Conservation (phyloP, 441 rosid genomes). For the Daphne laureola region DNA sequence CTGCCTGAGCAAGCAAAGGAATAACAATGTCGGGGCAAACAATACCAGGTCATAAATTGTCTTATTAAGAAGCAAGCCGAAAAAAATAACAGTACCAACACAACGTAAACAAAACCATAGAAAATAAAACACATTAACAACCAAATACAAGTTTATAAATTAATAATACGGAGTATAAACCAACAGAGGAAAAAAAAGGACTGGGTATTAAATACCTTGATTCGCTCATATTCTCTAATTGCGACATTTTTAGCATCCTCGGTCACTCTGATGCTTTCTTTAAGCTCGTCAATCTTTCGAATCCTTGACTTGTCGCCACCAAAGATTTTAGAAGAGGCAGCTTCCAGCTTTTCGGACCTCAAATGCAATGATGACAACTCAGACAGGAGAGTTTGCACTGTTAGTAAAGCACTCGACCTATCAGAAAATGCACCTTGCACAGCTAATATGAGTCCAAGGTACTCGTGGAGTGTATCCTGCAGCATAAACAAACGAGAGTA, state of each 20-base stretch:
- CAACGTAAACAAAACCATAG: neutral
- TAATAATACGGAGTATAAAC: neutral
- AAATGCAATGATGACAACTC: slow-evolving; percentile 57
- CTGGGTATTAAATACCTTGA: slow-evolving; percentile 46
- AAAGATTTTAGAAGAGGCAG: slow-evolving; percentile 81
- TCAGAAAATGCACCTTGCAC: slow-evolving; percentile 83
- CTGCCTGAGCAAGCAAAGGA: no score
- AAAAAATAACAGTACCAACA: neutral
- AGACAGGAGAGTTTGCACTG: slow-evolving; percentile 81
- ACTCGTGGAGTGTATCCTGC: slow-evolving; percentile 83
- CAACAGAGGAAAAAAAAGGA: neutral
- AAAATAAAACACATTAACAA: slow-evolving; percentile 7
- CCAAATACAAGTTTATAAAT: neutral
- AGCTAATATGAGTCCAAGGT: slow-evolving; percentile 77
- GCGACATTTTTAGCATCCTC: slow-evolving; percentile 83
- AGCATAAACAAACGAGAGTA: slow-evolving; percentile 7
- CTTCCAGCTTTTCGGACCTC: slow-evolving; percentile 85
- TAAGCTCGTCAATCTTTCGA: slow-evolving; percentile 73
- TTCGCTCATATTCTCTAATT: slow-evolving; percentile 66
- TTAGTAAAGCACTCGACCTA: slow-evolving; percentile 72
- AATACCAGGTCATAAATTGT: neutral
- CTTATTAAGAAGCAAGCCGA: neutral
- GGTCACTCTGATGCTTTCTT: slow-evolving; percentile 59
- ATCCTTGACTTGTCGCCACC: slow-evolving; percentile 92
- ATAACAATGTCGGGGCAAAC: no score